Percentiles rank a stretch among this genome's conserved stretches.
These are phyloP conservation scores for Dispira parvispora DNA, from an alignment of 192 early-diverging fungal species.

Conservation along the genomic window DNA sequence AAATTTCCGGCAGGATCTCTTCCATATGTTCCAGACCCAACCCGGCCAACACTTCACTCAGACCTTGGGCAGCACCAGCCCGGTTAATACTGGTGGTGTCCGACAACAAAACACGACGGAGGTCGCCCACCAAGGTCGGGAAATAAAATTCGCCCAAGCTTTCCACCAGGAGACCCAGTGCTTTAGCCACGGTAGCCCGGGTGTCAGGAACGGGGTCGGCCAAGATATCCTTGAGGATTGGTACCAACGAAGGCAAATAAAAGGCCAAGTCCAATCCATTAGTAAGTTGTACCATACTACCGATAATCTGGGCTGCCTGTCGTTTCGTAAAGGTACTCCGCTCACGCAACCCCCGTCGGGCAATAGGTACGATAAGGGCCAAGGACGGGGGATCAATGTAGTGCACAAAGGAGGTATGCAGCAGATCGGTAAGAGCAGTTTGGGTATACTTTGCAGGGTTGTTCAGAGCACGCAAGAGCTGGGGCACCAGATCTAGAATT, in stretches of 20 bases:
- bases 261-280: constrained; percentile 85
- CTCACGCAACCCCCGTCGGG: constrained; percentile 81
- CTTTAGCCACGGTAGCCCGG: constrained; percentile 82
- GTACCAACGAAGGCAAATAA: constrained; percentile 67
- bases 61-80: constrained; percentile 91
- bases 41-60: constrained; percentile 84
- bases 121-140: constrained; percentile 77
- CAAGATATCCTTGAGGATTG: constrained; percentile 76
- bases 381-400: constrained; percentile 96
- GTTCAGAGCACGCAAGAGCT: constrained; percentile 64
- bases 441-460: constrained; percentile 81
- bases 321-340: constrained; percentile 85
- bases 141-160: constrained; percentile 87
- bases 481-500: constrained; percentile 81
- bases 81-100: constrained; percentile 87
- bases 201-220: constrained; percentile 94
- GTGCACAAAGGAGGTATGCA: constrained; percentile 92
- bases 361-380: constrained; percentile 86
- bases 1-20: constrained; percentile 73
- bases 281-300: constrained; percentile 92
- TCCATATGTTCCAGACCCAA: constrained; percentile 74
- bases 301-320: constrained; percentile 93
- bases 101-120: constrained; percentile 55
- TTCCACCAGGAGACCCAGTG: constrained; percentile 79
- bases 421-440: constrained; percentile 60